phyloP scores from a whole-genome alignment of 495 filamentous ascomycete genomes.

The Trichoderma gamsii region DNA sequence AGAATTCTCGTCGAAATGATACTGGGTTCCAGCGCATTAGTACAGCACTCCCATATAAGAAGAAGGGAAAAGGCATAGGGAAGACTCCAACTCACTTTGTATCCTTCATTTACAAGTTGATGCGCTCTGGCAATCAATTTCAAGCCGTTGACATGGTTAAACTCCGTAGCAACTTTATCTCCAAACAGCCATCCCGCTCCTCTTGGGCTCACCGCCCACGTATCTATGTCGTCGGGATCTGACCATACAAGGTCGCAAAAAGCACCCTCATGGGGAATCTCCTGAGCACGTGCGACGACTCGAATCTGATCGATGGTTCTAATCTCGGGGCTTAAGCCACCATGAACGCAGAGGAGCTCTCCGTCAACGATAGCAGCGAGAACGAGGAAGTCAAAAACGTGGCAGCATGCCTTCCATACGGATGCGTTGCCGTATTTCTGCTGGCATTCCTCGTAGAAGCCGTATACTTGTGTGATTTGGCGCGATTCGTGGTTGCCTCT shows the following conservation, averaged over 20 bases:
- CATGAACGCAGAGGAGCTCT: constrained; percentile 93
- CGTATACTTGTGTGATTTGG: constrained; percentile 97
- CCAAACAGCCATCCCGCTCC: constrained; percentile 97
- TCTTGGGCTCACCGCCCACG: constrained; percentile 91
- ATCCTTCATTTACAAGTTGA: constrained; percentile 96
- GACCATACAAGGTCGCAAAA: constrained; percentile 99
- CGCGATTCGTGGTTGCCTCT: constrained; percentile 97
- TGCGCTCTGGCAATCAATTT: constrained; percentile 91
- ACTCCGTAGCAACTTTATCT: constrained; percentile 95
- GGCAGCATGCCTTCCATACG: constrained; percentile 98
- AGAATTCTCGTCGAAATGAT: constrained; percentile 85
- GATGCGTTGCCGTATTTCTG: constrained; percentile 97
- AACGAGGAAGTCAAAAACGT: constrained; percentile 97
- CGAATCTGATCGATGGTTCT: constrained; percentile 92
- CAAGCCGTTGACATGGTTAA: constrained; percentile 97
- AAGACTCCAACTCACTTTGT: constrained; percentile 58
- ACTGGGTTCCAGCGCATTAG: constrained; percentile 42
- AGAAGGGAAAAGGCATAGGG: background rate
- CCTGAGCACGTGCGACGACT: constrained; percentile 94
- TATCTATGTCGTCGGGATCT: constrained; percentile 96
- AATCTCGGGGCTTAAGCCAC: constrained; percentile 93
- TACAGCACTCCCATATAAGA: constrained; percentile 13
- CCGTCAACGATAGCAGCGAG: constrained; percentile 95
- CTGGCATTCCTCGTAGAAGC: constrained; percentile 97
- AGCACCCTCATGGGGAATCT: constrained; percentile 96